Evolutionary conservation across 2,329 filamentous ascomycete genomes (phyloP).

Genomic region (Pseudocercospora pini-densiflorae): DNA sequence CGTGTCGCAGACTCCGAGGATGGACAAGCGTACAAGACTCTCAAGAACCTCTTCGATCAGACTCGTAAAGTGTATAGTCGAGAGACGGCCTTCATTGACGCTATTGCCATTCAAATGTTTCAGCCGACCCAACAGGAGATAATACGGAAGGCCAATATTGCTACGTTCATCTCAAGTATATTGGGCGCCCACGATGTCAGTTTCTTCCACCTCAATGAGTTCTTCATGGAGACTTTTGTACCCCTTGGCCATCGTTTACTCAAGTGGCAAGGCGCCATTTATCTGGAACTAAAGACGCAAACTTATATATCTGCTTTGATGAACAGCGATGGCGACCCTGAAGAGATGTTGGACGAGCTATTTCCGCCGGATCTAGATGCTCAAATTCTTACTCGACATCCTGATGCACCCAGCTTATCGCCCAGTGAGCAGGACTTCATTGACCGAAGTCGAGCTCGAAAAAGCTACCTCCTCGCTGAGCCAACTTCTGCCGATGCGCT

Average conservation of each 20-base stretch:
- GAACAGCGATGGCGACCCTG: conserved; percentile 58
- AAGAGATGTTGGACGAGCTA: conserved; percentile 62
- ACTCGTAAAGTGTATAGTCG: conserved; percentile 65
- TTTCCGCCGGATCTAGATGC: conserved; percentile 63
- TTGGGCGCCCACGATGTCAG: conserved; percentile 66
- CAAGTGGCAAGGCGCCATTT: conserved; percentile 64
- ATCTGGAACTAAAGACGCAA: conserved; percentile 69
- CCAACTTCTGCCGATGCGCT: conserved; percentile 46
- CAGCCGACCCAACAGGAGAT: conserved; percentile 58
- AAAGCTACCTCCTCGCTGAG: conserved; percentile 62
- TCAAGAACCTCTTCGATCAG: conserved; percentile 67
- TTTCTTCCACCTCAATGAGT: conserved; percentile 66
- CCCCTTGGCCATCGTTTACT: conserved; percentile 62
- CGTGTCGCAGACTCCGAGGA: conserved; percentile 43
- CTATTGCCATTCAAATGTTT: conserved; percentile 44
- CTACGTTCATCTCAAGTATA: conserved; percentile 66
- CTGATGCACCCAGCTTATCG: conserved; percentile 57
- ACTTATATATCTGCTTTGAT: conserved; percentile 67
- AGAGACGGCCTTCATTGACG: conserved; percentile 57
- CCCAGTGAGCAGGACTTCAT: conserved; percentile 66
- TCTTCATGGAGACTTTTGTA: conserved; percentile 68
- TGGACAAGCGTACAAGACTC: conserved; percentile 64
- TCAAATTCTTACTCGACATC: conserved; percentile 58
- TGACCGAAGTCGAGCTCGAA: conserved; percentile 57
- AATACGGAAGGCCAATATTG: conserved; percentile 67